These are phyloP conservation scores for Cryomyces antarcticus DNA, from an alignment of 495 filamentous ascomycete species.

Conservation along the genomic window DNA sequence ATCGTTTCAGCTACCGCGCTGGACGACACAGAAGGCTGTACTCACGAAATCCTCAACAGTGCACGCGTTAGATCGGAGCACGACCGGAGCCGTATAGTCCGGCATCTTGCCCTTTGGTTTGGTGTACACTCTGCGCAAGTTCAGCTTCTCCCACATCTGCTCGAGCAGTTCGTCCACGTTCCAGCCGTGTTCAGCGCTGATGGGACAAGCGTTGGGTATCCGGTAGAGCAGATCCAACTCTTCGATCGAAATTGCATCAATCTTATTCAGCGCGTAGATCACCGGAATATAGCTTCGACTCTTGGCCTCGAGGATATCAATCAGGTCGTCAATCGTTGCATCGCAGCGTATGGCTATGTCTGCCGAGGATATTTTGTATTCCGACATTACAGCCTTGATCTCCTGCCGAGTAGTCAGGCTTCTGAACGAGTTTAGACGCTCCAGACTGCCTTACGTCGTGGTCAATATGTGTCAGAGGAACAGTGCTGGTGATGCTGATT, in stretches of 20 bases:
- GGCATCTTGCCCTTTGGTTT: conserved; percentile 93
- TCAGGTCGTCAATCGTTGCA: conserved; percentile 77
- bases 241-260: conserved; percentile 93
- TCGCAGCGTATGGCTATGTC: conserved; percentile 97
- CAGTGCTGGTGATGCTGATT: conserved; percentile 79
- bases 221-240: conserved; percentile 90
- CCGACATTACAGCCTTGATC: conserved; percentile 91
- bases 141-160: conserved; percentile 95
- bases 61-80: conserved; percentile 59
- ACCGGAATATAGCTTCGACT: conserved; percentile 91
- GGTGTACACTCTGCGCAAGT: conserved; percentile 80
- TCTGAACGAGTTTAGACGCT: background rate
- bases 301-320: conserved; percentile 91
- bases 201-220: conserved; percentile 89
- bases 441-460: conserved; percentile 40
- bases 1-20: background rate
- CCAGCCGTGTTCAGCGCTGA: conserved; percentile 96
- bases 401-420: conserved; percentile 32
- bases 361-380: conserved; percentile 91
- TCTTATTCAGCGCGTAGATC: conserved; percentile 97
- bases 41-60: conserved; percentile 95
- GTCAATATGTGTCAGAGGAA: conserved; percentile 79
- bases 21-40: background rate
- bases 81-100: conserved; percentile 82
- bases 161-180: conserved; percentile 94